These are phyloP conservation scores for Pleurotus tuoliensis DNA, from an alignment of 768 basidiomycete genomes.

Conservation along the genomic window DNA sequence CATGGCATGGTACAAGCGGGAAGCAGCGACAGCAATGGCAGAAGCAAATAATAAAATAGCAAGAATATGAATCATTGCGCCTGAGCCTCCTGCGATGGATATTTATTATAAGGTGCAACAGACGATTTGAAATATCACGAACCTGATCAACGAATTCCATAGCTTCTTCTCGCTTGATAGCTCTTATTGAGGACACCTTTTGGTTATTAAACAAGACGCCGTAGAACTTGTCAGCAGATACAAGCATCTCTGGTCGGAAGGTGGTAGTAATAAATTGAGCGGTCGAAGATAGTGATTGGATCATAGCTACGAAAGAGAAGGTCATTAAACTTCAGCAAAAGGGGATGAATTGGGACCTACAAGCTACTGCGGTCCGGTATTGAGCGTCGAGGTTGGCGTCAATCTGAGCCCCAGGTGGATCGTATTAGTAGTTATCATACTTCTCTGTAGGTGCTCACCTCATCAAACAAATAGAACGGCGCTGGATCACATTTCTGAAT, in stretches of 20 bases:
- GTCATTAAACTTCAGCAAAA: neutral
- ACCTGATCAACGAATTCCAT: constrained; percentile 93
- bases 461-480: constrained; percentile 99
- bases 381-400: constrained; percentile 98
- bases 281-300: constrained; percentile 79
- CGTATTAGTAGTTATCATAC: no score
- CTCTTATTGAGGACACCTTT: constrained; percentile 86
- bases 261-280: constrained; percentile 99
- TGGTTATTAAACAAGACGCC: constrained; percentile 96
- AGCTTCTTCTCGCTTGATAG: constrained; percentile 87
- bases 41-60: neutral
- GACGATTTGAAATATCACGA: constrained; percentile 13
- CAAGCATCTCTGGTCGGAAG: constrained; percentile 96
- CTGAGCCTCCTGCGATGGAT: constrained; percentile 17
- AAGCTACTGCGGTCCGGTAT: constrained; percentile 93
- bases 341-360: constrained; percentile 40
- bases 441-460: constrained; percentile 38
- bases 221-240: constrained; percentile 94
- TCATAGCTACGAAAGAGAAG: constrained; percentile 65
- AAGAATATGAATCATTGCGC: constrained; percentile 11
- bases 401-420: constrained; percentile 45
- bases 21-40: neutral
- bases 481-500: constrained; percentile 99
- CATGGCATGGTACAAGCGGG: no score
- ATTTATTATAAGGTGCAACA: neutral